These are phyloP conservation scores for Boletus reticuloceps DNA, from an alignment of 768 basidiomycete species.

Conservation along the genomic window DNA sequence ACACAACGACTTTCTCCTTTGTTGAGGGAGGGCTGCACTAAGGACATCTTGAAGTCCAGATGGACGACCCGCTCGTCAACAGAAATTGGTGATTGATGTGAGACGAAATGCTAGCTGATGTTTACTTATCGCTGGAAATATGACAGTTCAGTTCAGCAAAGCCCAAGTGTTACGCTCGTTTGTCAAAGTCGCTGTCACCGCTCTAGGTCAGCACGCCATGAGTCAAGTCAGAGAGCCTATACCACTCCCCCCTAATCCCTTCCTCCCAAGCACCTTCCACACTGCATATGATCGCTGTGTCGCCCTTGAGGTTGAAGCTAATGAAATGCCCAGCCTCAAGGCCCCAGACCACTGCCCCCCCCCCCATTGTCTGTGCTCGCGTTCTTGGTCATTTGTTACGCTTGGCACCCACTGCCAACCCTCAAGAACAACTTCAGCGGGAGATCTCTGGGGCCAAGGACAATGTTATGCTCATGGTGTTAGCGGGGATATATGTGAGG, in stretches of 20 bases:
- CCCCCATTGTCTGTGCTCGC: neutral
- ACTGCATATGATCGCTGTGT: neutral
- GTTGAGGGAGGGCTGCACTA: too few species aligned
- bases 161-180: too few species aligned
- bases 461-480: neutral
- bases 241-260: neutral
- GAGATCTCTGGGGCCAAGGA: neutral
- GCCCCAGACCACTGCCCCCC: neutral
- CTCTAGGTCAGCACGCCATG: neutral
- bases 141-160: too few species aligned
- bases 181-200: too few species aligned
- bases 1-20: slow-evolving; percentile 63
- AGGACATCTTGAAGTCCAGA: too few species aligned
- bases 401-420: neutral
- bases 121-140: too few species aligned
- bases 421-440: neutral
- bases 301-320: neutral
- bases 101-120: too few species aligned
- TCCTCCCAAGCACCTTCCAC: neutral
- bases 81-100: too few species aligned
- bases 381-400: neutral
- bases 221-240: too few species aligned
- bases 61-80: too few species aligned
- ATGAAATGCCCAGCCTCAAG: too few species aligned
- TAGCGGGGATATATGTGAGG: neutral